These are phyloP conservation scores for Pyrenula aspistea DNA, from an alignment of 495 filamentous ascomycete species.

Conservation along the genomic window DNA sequence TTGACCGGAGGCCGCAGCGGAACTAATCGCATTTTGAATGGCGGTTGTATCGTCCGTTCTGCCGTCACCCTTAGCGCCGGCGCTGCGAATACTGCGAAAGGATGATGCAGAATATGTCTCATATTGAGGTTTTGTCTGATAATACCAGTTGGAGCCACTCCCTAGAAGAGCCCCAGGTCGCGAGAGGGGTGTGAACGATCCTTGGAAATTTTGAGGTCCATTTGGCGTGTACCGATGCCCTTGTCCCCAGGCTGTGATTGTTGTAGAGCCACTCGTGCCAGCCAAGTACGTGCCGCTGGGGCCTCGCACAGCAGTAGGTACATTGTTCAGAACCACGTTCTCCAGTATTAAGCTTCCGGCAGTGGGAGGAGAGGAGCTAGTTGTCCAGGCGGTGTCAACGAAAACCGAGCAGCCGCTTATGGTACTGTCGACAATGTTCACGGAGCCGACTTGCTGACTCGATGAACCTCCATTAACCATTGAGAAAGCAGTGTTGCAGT, in stretches of 20 bases:
- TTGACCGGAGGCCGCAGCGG: conserved; percentile 22
- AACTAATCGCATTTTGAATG: conserved; percentile 31
- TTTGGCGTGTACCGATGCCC: conserved; percentile 37
- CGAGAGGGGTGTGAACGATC: conserved; percentile 18
- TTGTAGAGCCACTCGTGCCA: conserved; percentile 40
- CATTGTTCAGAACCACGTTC: conserved; percentile 55
- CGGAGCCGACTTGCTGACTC: conserved; percentile 26
- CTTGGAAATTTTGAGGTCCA: conserved; percentile 29
- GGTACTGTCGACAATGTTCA: conserved; percentile 41
- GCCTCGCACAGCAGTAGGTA: conserved; percentile 46
- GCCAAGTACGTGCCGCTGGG: conserved; percentile 38
- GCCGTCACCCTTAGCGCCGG: conserved; percentile 58
- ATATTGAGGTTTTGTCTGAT: conserved; percentile 43
- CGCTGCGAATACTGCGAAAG: conserved; percentile 47
- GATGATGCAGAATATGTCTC: conserved; percentile 30
- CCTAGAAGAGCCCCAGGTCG: conserved; percentile 26
- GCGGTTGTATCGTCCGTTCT: conserved; percentile 51
- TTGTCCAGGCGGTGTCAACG: conserved; percentile 42
- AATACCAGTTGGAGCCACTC: conserved; percentile 29
- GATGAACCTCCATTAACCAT: conserved; percentile 24
- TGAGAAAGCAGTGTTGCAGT: conserved; percentile 40
- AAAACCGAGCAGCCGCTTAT: conserved; percentile 53
- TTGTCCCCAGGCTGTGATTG: conserved; percentile 41
- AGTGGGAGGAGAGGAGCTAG: conserved; percentile 19
- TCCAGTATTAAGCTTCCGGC: conserved; percentile 49